Evolutionary conservation across 176 grass and related monocot species (phyloP), one percentile per base, ranked within the genome.

Genomic region (Metroxylon sagu): DNA sequence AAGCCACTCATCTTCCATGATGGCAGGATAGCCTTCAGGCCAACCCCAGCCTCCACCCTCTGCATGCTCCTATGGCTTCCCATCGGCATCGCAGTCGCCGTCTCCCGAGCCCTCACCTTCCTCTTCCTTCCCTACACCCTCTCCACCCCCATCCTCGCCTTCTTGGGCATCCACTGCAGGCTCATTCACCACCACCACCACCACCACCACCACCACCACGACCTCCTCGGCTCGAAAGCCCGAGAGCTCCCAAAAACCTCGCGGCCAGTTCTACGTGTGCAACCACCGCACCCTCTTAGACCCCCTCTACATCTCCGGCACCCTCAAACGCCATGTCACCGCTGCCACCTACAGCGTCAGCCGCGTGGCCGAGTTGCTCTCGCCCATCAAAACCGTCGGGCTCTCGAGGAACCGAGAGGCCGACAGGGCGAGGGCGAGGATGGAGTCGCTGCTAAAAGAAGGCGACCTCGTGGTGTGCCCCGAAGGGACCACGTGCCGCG

Each of bases 251-350:
- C 17, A 19, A 49, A 28, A 49, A 59, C 28, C 50, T 18, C 57
- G 19, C 5, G 62, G 82, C 25, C 74, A 53, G 16, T 66, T 87
- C 26, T 90, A 84, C 15, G 77, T 96, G 23, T 87, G 86, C 83
- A 96, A 96, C 74, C 91, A 96, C 50, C 83, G 91, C 18, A 96
- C 86, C 1, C 77, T 96, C 16, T 67, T 96, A 0, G 91, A 96
- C 26, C 86, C 86, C 0, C 1, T 96, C 18, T 96, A 87, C 69
- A 85, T 90, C 62, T 79, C 86, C 15, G 80, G 50, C 3, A 74
- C 66, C 25, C 71, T 90, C 51, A 77, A 85, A 54, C 86, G 76
- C 64, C 80, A 78, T 18, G 79, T 90, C 2, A 73, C 77, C 0
- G 62, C 83, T 7, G 60, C 71, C 35, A 85, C 86, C 3, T 96